Base-by-base conservation (phyloP, 2,329 filamentous ascomycete species). In the Aspergillus caelatus region DNA sequence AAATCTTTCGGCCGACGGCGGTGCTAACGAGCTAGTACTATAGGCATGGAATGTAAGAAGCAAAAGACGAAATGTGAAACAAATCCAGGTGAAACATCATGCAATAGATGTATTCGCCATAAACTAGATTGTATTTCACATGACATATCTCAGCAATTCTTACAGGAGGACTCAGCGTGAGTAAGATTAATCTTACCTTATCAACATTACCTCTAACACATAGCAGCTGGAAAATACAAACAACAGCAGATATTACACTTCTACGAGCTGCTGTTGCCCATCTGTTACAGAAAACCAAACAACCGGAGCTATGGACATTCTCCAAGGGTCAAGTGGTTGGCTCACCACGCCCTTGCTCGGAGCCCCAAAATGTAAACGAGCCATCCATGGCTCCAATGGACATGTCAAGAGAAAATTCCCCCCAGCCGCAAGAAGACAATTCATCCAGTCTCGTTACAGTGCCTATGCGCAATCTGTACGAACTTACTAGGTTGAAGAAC, bases 401-500 rank as follows among this genome's bases (percentile, higher is more conserved):
- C 45, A 61, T 30, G 57, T 63, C 58, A 54, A 54, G 30, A 23
- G 52, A 54, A 28, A 54, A 54, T 23, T 54, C 62, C 16, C 62
- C 58, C 10, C 58, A 61, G 46, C 58, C 46, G 1, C 57, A 46
- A 36, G 62, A 46, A 19, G 53, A 61, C 2, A 52, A 72, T 16
- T 70, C 70, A 60, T 58, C 68, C 43, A 69, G 68, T n/a, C 70
- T 77, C n/a, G 75, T 80, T 1, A 71, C 76, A 4, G 76, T 77
- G 39, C 78, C 79, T 0, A 82, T 82, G 79, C 74, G 77, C 9
- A 62, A 62, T 56, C 54, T 64, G 1, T 64, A 66, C 36, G 79
- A 75, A 55, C 68, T 82, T 9, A 82, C 80, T 63, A 78, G 81
- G 57, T 77, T 81, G 7, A 82, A 80, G 1, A 77, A 79, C 50